Base-by-base conservation (phyloP, 2,329 filamentous ascomycete genomes). In the Leptographium wingfieldii region DNA sequence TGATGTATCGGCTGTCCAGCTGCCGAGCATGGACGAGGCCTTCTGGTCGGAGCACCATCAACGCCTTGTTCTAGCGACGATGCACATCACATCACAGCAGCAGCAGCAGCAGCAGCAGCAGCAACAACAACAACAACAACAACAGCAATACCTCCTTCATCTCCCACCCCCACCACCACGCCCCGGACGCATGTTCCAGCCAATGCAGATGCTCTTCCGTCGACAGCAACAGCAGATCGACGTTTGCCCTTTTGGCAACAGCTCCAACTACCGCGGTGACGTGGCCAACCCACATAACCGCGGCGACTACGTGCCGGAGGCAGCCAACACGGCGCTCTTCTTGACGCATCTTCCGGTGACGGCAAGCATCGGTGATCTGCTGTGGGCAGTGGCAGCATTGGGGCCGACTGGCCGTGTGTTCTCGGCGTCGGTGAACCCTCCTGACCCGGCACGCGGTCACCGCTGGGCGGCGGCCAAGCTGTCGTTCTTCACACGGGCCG, bases 181-280 rank as follows among this genome's bases (percentile, higher is more conserved):
- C 3, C 59, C 40, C 2, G 12, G 38, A 10, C 55, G n/a, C 7
- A 62, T 57, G 12, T 63, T 63, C 53, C 57, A 62, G 48, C 62
- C 62, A 5, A 63, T 63, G 62, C 62, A 62, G 40, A 63, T 63
- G 62, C 59, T 63, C 33, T 35, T 35, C 33, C 33, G 33, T 35
- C 33, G 33, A 35, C 33, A 35, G 9, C 33, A 35, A 9, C 33
- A 35, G 9, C 33, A 35, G 33, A 35, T 9, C 10, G 5, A 35
- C 9, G 9, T 35, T 9, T 11, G 9, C 9, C 33, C 2, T 9
- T 35, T 35, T 10, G 33, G 33, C 33, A 35, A 11, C 33, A 35
- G 58, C 54, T 58, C 48, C 61, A 64, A 63, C 58, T 64, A 64
- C 58, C 63, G 63, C 31, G 63, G 63, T 49, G 63, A 64, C 51